These are phyloP conservation scores for Syzygium syzygioides DNA, from an alignment of 441 rosid species.

Conservation along the genomic window DNA sequence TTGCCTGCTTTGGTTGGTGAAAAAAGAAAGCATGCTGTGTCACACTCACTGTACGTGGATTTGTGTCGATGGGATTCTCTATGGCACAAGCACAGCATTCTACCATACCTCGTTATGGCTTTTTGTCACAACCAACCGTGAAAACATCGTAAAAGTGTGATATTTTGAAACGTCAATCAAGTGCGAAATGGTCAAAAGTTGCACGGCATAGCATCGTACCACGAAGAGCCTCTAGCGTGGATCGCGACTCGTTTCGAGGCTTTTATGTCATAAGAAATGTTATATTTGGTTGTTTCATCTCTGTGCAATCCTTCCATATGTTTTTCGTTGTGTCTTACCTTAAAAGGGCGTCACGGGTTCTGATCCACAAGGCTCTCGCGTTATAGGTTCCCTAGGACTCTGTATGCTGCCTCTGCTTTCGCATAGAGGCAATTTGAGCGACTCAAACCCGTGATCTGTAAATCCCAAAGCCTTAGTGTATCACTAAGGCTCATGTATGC, in stretches of 20 bases:
- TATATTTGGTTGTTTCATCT: neutral
- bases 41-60: neutral
- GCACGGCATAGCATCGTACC: neutral
- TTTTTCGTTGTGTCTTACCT: neutral
- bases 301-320: neutral
- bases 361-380: neutral
- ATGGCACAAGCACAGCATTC: neutral
- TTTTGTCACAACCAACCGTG: neutral
- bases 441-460: neutral
- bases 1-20: neutral
- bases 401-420: neutral
- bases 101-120: neutral
- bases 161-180: neutral
- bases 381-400: neutral
- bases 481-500: neutral
- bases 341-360: neutral
- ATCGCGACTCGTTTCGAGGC: neutral
- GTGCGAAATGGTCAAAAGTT: neutral
- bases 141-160: neutral
- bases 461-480: neutral
- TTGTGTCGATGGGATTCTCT: neutral
- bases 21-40: neutral
- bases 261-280: neutral
- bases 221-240: neutral
- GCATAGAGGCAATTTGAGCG: neutral